Base-by-base conservation (phyloP, 2,329 filamentous ascomycete genomes). In the Nigrospora osmanthi region DNA sequence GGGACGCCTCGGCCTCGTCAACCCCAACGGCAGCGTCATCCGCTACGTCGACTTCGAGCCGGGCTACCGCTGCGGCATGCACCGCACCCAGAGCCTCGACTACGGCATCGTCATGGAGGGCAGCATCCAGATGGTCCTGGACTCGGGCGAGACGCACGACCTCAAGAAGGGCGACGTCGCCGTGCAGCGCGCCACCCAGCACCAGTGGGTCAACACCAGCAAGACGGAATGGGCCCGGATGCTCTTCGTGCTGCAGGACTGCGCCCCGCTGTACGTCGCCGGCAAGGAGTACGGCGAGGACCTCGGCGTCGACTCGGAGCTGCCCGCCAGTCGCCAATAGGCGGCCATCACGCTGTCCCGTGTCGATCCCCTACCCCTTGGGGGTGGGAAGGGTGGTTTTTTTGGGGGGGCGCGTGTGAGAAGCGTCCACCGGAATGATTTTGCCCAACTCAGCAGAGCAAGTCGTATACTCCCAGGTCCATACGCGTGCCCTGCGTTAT, bases 51-150 rank as follows among this genome's bases (percentile, higher is more conserved):
- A 76, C 53, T 72, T 76, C 50, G 61, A 61, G 0, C 73, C 73
- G 1, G 60, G 58, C 3, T 64, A 66, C 35, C 54, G 58, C 16
- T 64, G 63, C 16, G 57, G 69, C 15, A 73, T 77, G 66, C 76
- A 80, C 50, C 68, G 75, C 12, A 78, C 75, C 0, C 66, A 73
- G 51, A 73, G 66, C 35, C 58, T 80, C 3, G 76, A 80, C 52
- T 79, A 73, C 49, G 76, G 74, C 3, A 65, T 78, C 43, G 66
- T 80, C 3, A 52, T 80, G 7, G 75, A 80, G 51, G 76, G 76
- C 1, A 64, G 67, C 51, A 54, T 80, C 28, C 72, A 76, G 48
- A 63, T 78, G 58, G 45, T 70, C 4, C 58, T 80, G 5, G 76
- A 77, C 47, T 68, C 69, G n/a, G 75, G 76, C 1, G 72, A 72